These are phyloP conservation scores for Narthecium ossifragum DNA, from an alignment of 106 monocot species.

Conservation along the genomic window DNA sequence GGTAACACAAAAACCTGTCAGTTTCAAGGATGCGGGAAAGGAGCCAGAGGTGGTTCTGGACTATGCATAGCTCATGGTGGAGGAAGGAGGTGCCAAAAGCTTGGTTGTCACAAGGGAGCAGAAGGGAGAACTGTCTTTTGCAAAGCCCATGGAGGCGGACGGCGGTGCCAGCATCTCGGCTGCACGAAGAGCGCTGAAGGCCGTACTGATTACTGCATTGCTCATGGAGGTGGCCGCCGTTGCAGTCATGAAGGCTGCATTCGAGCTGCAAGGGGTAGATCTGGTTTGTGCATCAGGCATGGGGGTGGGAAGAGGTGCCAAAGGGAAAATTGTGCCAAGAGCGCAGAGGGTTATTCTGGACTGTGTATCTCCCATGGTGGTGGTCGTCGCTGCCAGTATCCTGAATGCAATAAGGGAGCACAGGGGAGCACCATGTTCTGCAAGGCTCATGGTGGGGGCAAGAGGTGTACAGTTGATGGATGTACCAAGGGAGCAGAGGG, in stretches of 20 bases:
- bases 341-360: slow-evolving; percentile 60
- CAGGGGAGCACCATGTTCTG: slow-evolving; percentile 70
- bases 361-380: slow-evolving; percentile 71
- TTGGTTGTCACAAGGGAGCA: slow-evolving; percentile 54
- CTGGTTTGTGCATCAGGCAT: slow-evolving; percentile 56
- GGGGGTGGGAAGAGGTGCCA: slow-evolving; percentile 78
- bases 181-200: slow-evolving; percentile 79
- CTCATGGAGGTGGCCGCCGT: slow-evolving; percentile 59
- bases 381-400: slow-evolving; percentile 51
- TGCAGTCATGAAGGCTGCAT: slow-evolving; percentile 46
- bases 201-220: slow-evolving; percentile 57
- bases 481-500: slow-evolving; percentile 71
- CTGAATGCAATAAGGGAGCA: slow-evolving; percentile 53
- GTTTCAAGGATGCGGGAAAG: slow-evolving; percentile 47
- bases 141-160: slow-evolving; percentile 69
- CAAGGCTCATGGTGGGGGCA: slow-evolving; percentile 74
- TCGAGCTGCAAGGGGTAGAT: slow-evolving; percentile 49
- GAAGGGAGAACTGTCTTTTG: slow-evolving; percentile 66
- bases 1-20: slow-evolving; percentile 37
- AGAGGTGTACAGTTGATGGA: slow-evolving; percentile 32
- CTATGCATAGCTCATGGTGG: slow-evolving; percentile 69
- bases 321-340: slow-evolving; percentile 41
- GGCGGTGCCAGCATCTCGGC: slow-evolving; percentile 50
- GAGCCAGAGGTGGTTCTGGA: slow-evolving; percentile 62
- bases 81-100: slow-evolving; percentile 54